Conservation (phyloP, 177 flowering plant genomes). For the Vitis hybrid region DNA sequence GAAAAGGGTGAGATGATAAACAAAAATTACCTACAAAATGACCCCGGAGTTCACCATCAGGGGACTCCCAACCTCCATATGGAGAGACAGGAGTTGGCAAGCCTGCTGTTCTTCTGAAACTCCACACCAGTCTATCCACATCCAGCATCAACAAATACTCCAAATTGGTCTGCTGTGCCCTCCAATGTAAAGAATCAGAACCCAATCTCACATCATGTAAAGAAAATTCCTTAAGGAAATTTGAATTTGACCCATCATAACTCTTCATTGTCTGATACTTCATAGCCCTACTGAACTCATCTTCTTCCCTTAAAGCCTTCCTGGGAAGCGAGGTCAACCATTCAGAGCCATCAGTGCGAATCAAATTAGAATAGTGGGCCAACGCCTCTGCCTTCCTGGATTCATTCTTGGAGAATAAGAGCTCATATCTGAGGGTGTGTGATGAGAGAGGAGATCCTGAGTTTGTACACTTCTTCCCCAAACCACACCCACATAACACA, state of each 20-base stretch:
- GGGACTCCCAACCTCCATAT: conserved; percentile 86
- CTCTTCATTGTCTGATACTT: conserved; percentile 61
- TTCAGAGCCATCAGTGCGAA: conserved; percentile 67
- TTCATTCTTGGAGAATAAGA: conserved; percentile 52
- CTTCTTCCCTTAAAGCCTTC: conserved; percentile 52
- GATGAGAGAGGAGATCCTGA: conserved; percentile 51
- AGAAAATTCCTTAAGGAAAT: conserved; percentile 66
- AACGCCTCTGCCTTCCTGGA: conserved; percentile 62
- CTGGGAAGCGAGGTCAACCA: conserved; percentile 70
- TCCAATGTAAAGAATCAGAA: conserved; percentile 47
- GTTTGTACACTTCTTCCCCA: conserved; percentile 78
- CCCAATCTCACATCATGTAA: conserved; percentile 79
- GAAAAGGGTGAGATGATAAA: not conserved
- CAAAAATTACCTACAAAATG: conserved; percentile 82
- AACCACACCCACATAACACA: conserved; percentile 23
- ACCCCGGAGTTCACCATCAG: conserved; percentile 73
- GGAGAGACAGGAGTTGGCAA: conserved; percentile 59
- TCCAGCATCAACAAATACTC: conserved; percentile 85
- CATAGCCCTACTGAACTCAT: conserved; percentile 55
- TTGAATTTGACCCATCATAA: conserved; percentile 11
- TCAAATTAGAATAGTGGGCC: conserved; percentile 54
- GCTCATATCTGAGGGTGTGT: conserved; percentile 55
- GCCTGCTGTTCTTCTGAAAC: conserved; percentile 81
- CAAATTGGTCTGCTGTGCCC: conserved; percentile 85
- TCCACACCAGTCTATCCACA: conserved; percentile 82